Conservation (phyloP, 23 red algal genomes). For the Gracilaria gracilis region DNA sequence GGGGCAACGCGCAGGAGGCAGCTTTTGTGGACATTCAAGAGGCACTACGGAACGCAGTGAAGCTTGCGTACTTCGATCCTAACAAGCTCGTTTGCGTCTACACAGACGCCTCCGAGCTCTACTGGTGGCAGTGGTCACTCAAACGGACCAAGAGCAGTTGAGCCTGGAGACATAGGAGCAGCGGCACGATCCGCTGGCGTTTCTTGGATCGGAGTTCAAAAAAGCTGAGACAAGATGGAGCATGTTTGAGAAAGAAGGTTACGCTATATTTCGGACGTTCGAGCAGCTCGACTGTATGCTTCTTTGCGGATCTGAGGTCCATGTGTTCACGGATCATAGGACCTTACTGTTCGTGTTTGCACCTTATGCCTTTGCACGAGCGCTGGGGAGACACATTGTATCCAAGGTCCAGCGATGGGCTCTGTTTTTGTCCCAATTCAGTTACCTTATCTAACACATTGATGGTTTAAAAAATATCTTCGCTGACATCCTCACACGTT, state of each 20-base stretch:
- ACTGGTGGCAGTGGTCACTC: constrained; percentile 29
- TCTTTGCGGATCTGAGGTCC: not conserved
- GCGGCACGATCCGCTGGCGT: constrained; percentile 33
- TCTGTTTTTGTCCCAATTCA: constrained; percentile 26
- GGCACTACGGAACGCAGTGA: constrained; percentile 4
- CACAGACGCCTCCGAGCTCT: constrained; percentile 33
- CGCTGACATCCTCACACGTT: constrained; percentile 17
- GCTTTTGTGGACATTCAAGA: constrained; percentile 26
- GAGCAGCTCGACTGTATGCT: constrained; percentile 25
- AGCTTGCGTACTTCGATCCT: constrained; percentile 10
- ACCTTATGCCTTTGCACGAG: not conserved
- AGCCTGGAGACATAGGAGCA: not conserved
- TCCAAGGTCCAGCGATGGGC: constrained; percentile 57
- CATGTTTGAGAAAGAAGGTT: constrained; percentile 59
- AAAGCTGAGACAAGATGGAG: not conserved
- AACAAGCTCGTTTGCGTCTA: constrained; percentile 51
- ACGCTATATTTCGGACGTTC: constrained; percentile 29
- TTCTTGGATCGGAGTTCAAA: constrained; percentile 25
- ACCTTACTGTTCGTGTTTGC: constrained; percentile 58
- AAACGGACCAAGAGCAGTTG: not conserved
- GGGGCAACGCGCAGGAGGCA: not conserved
- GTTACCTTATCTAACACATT: constrained; percentile 46
- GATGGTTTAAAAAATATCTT: not conserved
- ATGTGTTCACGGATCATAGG: constrained; percentile 50
- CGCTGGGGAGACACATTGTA: not conserved